A percentile compares a stretch with the other conserved stretches of the same genome.
phyloP scores from a whole-genome alignment of 164 flowering plant species.

The Tinospora cordifolia region DNA sequence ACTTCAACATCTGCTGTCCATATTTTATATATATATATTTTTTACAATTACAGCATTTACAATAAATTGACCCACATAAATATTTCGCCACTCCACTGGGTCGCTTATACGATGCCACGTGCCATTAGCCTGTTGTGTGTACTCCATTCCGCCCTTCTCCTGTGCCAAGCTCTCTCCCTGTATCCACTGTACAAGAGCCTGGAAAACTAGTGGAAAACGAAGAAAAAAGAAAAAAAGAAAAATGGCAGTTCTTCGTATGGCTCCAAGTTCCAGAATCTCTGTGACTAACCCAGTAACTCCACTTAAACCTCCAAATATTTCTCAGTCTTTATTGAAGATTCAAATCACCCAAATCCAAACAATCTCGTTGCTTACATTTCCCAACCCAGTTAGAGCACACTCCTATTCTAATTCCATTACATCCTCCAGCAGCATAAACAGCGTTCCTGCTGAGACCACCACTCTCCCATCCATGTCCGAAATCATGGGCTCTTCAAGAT shows the following conservation, averaged over 20 bases:
- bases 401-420: conserved; percentile 4
- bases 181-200: too few species aligned
- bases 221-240: too few species aligned
- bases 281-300: not conserved
- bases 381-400: conserved; percentile 8
- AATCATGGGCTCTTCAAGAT: conserved; percentile 50
- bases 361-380: conserved; percentile 3
- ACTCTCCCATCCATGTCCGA: conserved; percentile 63
- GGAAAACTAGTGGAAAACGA: too few species aligned
- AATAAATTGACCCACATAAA: too few species aligned
- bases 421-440: not conserved
- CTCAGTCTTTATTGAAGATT: not conserved
- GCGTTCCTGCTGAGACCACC: not conserved
- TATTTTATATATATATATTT: too few species aligned
- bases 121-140: too few species aligned
- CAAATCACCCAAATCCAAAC: not conserved
- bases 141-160: too few species aligned
- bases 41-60: too few species aligned
- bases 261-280: conserved; percentile 5
- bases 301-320: not conserved
- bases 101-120: too few species aligned
- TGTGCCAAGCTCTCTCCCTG: too few species aligned
- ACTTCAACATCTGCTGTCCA: too few species aligned
- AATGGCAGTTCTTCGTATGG: not conserved
- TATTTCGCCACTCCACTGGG: too few species aligned